These are phyloP conservation scores for Coemansia sp. DNA, from an alignment of 371 early-diverging fungal genomes.

Conservation along the genomic window DNA sequence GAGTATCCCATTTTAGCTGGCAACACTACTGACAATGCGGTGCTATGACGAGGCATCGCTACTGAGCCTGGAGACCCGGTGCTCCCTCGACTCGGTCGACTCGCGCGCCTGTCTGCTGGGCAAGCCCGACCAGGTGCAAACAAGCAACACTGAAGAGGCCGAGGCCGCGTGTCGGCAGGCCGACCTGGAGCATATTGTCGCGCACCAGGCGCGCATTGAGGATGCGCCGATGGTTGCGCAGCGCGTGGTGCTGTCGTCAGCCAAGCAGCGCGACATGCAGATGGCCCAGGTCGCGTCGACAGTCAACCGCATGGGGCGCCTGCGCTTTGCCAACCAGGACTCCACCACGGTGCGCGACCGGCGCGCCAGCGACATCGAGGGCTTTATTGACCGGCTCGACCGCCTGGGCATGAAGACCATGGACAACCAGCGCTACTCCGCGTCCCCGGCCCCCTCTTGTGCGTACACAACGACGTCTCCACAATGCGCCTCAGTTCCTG, in stretches of 20 bases:
- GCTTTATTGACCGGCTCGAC: slow-evolving; percentile 29
- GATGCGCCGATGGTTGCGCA: slow-evolving; percentile 22
- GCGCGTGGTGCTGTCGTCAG: slow-evolving; percentile 31
- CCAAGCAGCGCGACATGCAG: slow-evolving; percentile 36
- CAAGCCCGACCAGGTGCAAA: background rate
- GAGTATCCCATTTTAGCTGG: too few species aligned
- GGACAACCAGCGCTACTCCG: slow-evolving; percentile 24
- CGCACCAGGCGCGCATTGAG: slow-evolving; percentile 13
- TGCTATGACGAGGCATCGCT: slow-evolving; percentile 17
- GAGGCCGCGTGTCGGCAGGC: slow-evolving; percentile 5
- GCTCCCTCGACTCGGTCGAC: slow-evolving; percentile 26
- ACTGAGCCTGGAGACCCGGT: slow-evolving; percentile 21
- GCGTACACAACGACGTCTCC: background rate
- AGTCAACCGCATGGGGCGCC: slow-evolving; percentile 32
- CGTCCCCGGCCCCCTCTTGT: slow-evolving; percentile 5
- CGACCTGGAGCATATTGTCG: slow-evolving; percentile 36
- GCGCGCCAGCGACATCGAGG: slow-evolving; percentile 38
- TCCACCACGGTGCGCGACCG: slow-evolving; percentile 10
- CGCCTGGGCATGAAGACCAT: slow-evolving; percentile 26
- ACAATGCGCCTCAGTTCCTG: too few species aligned
- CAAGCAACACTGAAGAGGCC: background rate
- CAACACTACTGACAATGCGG: background rate
- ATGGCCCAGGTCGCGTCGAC: slow-evolving; percentile 29
- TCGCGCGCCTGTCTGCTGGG: slow-evolving; percentile 30
- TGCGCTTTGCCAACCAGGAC: slow-evolving; percentile 42